A percentile compares a stretch with the other conserved stretches of the same genome.
phyloP scores from a whole-genome alignment of 371 early-diverging fungal species.

The Mucor velutinosus region DNA sequence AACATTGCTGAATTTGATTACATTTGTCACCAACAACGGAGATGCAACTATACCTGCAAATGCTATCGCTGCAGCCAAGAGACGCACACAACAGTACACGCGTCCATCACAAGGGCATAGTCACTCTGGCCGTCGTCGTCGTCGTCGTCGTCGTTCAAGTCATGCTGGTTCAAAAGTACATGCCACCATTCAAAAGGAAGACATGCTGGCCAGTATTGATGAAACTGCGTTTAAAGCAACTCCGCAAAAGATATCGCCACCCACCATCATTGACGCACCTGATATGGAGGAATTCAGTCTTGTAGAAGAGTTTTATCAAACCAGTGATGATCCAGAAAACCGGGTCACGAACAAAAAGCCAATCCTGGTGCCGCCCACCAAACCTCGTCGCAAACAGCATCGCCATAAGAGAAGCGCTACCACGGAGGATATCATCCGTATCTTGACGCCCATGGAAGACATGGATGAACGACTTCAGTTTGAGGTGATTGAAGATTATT shows the following conservation, averaged over 20 bases:
- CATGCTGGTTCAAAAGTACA: not conserved
- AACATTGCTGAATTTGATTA: constrained; percentile 59
- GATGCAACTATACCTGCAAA: constrained; percentile 9
- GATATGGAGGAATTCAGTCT: constrained; percentile 41
- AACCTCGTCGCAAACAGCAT: constrained; percentile 35
- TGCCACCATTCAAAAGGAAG: constrained; percentile 13
- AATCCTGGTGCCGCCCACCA: constrained; percentile 18
- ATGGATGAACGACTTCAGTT: constrained; percentile 27
- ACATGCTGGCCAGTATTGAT: constrained; percentile 59
- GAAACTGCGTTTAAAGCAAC: constrained; percentile 55
- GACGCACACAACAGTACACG: not conserved
- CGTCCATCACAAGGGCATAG: not conserved
- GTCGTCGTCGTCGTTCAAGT: not conserved
- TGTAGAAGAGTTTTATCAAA: constrained; percentile 56
- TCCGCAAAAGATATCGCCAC: constrained; percentile 12
- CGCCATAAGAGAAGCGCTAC: not conserved
- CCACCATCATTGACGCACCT: constrained; percentile 19
- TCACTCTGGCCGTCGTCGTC: no score
- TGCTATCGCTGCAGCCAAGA: not conserved
- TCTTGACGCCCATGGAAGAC: constrained; percentile 11
- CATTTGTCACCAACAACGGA: constrained; percentile 40
- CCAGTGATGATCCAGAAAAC: not conserved
- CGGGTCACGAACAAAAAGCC: not conserved
- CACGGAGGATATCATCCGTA: constrained; percentile 19
- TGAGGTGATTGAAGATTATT: constrained; percentile 66